Percentiles rank a stretch among this genome's conserved stretches.
Conservation (phyloP, 257 asterid species). For the Rubia yunnanensis region DNA sequence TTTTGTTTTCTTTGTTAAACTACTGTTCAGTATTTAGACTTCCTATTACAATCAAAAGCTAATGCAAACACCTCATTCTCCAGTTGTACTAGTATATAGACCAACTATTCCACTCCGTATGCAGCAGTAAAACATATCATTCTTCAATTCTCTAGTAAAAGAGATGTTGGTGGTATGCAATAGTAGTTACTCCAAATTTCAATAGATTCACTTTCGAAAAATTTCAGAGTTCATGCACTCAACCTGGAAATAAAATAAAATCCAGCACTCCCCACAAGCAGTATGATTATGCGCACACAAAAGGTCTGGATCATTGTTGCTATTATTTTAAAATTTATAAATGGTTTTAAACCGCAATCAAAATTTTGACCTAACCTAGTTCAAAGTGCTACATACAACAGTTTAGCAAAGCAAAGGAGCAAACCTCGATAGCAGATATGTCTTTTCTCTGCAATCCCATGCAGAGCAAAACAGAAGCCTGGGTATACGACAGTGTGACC, state of each 20-base stretch:
- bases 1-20: not conserved
- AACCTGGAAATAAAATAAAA: not conserved
- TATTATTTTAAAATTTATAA: not conserved
- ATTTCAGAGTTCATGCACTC: not conserved
- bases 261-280: not conserved
- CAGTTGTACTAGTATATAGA: not conserved
- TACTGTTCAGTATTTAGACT: not conserved
- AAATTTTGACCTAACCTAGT: not conserved
- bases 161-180: too few relatives aligned
- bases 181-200: too few relatives aligned
- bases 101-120: not conserved
- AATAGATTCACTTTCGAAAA: not conserved
- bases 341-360: not conserved
- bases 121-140: not conserved
- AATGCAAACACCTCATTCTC: not conserved
- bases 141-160: not conserved
- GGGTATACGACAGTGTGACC: conserved; percentile 58
- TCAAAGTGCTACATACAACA: not conserved
- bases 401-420: not conserved
- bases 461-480: conserved; percentile 88
- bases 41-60: too few relatives aligned
- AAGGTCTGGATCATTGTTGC: not conserved
- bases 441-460: conserved; percentile 77
- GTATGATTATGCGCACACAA: too few relatives aligned
- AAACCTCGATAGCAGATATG: conserved; percentile 56